Evolutionary conservation across 2,329 filamentous ascomycete genomes (phyloP).

Genomic region (Harringtonia aguacate): DNA sequence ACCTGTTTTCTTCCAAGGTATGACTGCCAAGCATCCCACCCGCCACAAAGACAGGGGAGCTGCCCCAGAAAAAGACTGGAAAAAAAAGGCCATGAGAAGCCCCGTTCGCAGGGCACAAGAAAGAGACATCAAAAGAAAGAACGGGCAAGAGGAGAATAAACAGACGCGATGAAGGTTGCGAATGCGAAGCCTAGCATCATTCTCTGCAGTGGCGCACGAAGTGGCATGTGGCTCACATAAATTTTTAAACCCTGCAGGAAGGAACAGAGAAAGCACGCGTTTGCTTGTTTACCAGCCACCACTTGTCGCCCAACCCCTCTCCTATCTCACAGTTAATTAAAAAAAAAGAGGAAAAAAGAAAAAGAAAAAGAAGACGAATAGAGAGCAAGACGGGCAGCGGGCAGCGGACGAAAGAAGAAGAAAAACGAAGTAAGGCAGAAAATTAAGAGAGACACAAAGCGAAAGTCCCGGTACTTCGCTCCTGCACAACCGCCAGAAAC

Average conservation of each 20-base stretch:
- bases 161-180: too few species aligned
- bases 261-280: constrained; percentile 4
- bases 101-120: too few species aligned
- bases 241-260: not conserved
- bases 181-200: not conserved
- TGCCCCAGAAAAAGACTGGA: too few species aligned
- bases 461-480: not conserved
- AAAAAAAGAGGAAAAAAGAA: not conserved
- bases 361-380: constrained; percentile 1
- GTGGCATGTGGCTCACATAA: constrained; percentile 9
- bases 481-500: constrained; percentile 1
- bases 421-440: not conserved
- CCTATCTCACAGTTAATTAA: not conserved
- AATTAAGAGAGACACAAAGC: not conserved
- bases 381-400: too few species aligned
- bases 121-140: too few species aligned
- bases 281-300: constrained; percentile 8
- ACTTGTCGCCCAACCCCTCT: constrained; percentile 2
- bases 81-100: too few species aligned
- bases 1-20: too few species aligned
- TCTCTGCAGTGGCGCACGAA: constrained; percentile 2
- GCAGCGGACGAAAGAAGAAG: not conserved
- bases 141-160: not conserved
- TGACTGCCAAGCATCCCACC: too few species aligned
- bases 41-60: too few species aligned